Percentiles rank a stretch among this genome's conserved stretches.
Evolutionary conservation across 345 rosid species (phyloP).

Genomic region (Dipteronia sinensis): DNA sequence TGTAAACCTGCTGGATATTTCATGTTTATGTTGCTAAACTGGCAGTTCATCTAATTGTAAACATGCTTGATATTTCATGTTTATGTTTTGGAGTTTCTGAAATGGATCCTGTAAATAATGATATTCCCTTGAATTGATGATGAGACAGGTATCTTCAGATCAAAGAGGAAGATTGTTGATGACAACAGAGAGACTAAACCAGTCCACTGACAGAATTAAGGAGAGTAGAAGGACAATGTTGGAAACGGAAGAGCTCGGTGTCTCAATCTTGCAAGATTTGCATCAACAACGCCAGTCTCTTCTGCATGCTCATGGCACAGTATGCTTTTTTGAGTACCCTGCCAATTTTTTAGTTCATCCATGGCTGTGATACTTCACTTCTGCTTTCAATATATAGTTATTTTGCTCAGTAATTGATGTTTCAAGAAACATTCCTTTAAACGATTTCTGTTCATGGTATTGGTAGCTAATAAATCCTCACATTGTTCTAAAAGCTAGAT

Average conservation of each 20-base stretch:
- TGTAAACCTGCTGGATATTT: too few relatives aligned
- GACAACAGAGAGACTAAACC: conserved; percentile 62
- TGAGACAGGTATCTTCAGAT: conserved; percentile 51
- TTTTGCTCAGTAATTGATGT: neutral
- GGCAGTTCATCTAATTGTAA: too few relatives aligned
- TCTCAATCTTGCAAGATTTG: conserved; percentile 66
- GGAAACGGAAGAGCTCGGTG: conserved; percentile 76
- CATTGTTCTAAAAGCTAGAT: neutral
- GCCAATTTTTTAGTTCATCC: too few relatives aligned
- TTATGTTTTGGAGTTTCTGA: neutral
- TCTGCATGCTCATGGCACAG: conserved; percentile 54
- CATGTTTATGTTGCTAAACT: neutral
- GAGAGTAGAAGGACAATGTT: conserved; percentile 65
- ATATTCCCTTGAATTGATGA: neutral
- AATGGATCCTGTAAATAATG: neutral
- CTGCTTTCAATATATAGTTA: neutral
- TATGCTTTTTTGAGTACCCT: conserved; percentile 15
- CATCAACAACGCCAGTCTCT: conserved; percentile 65
- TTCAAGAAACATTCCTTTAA: too few relatives aligned
- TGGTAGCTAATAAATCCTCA: neutral
- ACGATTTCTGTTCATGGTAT: too few relatives aligned
- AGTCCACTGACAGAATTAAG: conserved; percentile 55
- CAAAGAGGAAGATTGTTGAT: conserved; percentile 61
- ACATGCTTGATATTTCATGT: too few relatives aligned
- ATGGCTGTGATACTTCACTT: neutral